A percentile compares a stretch with the other conserved stretches of the same genome.
phyloP scores from a whole-genome alignment of 2,329 filamentous ascomycete species.

The Claviceps africana region DNA sequence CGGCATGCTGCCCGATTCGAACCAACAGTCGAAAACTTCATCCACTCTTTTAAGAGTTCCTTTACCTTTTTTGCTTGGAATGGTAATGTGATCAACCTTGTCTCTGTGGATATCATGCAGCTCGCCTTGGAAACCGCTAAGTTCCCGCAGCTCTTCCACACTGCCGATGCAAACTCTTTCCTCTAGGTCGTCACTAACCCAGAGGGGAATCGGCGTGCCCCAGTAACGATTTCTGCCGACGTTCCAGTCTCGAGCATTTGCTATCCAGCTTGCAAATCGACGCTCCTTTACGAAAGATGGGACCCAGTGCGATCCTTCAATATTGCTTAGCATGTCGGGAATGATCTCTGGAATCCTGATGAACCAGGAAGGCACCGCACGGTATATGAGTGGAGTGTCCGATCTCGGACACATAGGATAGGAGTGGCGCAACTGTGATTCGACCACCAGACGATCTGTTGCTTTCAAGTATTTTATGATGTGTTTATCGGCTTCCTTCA shows the following conservation, averaged over 20 bases:
- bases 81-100: constrained; percentile 87
- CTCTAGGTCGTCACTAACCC: constrained; percentile 80
- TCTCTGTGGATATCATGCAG: constrained; percentile 81
- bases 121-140: constrained; percentile 76
- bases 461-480: constrained; percentile 83
- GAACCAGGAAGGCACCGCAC: constrained; percentile 89
- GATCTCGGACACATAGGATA: constrained; percentile 91
- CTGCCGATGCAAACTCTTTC: constrained; percentile 81
- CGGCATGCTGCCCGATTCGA: constrained; percentile 91
- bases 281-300: constrained; percentile 82
- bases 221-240: constrained; percentile 88
- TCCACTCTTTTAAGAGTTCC: constrained; percentile 67
- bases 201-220: constrained; percentile 85
- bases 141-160: constrained; percentile 64
- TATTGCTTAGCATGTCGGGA: constrained; percentile 79
- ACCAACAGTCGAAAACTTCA: constrained; percentile 95
- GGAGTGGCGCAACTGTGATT: constrained; percentile 78
- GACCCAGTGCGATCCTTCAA: constrained; percentile 84
- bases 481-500: constrained; percentile 82
- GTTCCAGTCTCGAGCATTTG: constrained; percentile 88
- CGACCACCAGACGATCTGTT: constrained; percentile 62
- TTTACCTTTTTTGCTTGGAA: constrained; percentile 78
- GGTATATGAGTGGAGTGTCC: constrained; percentile 88
- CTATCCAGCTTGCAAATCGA: constrained; percentile 83
- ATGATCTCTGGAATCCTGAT: constrained; percentile 75